Conservation (phyloP, 73 alveolate species). For the Tetrahymena elliotti region DNA sequence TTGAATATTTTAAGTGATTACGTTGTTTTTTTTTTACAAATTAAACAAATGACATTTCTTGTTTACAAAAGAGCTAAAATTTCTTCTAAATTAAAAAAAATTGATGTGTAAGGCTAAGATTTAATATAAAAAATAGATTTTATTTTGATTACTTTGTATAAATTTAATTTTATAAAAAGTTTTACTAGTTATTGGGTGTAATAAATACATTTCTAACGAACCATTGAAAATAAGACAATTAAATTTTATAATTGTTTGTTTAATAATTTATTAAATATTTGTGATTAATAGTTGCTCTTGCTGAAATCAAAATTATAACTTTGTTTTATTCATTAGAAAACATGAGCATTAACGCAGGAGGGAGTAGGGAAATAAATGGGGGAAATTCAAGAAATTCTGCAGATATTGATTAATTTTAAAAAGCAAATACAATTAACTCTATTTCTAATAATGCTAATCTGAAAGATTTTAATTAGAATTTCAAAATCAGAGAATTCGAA, state of each 20-base stretch:
- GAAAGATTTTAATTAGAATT: neutral
- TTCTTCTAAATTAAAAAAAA: no score
- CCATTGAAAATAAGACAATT: neutral
- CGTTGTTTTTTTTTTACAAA: no score
- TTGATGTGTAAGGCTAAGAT: no score
- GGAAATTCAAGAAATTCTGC: neutral
- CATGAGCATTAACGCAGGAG: neutral
- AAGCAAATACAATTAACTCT: neutral
- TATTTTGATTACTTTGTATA: neutral
- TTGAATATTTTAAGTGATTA: no score
- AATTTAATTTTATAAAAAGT: no score
- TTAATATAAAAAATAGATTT: neutral
- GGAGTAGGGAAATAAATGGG: neutral
- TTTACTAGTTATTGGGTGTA: neutral
- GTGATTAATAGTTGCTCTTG: neutral
- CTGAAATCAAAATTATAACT: neutral
- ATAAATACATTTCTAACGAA: neutral
- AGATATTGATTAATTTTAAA: neutral
- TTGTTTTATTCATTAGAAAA: neutral
- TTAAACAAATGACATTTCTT: no score
- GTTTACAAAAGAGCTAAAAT: no score
- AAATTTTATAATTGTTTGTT: neutral
- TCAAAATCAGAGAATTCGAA: conserved; percentile 30
- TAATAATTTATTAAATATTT: neutral
- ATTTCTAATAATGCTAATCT: neutral